Conservation (phyloP, 257 asterid species). For the Solanum peruvianum region DNA sequence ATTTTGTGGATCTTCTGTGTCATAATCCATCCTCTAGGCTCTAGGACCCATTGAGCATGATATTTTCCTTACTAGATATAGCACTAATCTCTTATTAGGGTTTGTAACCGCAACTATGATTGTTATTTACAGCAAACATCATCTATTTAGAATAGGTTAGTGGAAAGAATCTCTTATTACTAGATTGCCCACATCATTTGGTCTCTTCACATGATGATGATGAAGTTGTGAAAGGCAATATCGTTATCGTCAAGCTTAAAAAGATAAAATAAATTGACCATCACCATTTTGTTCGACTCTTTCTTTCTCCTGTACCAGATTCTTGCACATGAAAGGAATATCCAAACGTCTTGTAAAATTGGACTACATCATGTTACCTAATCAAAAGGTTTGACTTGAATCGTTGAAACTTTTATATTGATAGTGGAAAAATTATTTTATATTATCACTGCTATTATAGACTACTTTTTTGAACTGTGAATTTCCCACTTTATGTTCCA, state of each 20-base stretch:
- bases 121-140: constrained; percentile 3
- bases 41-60: constrained; percentile 15
- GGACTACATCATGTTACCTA: not conserved
- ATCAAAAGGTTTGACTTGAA: not conserved
- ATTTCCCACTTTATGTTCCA: not conserved
- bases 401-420: not conserved
- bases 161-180: constrained; percentile 23
- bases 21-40: constrained; percentile 9
- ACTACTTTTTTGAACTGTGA: not conserved
- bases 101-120: not conserved
- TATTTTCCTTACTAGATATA: constrained; percentile 17
- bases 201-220: constrained; percentile 18
- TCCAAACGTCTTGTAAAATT: not conserved
- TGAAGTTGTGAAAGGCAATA: constrained; percentile 5
- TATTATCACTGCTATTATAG: not conserved
- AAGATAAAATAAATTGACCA: constrained; percentile 9
- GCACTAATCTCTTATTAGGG: constrained; percentile 21
- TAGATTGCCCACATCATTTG: constrained; percentile 40
- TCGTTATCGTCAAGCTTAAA: constrained; percentile 7
- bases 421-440: not conserved
- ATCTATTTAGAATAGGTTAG: constrained; percentile 3
- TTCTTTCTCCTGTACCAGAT: constrained; percentile 1
- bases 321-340: not conserved
- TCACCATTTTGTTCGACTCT: not conserved
- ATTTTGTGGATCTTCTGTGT: constrained; percentile 14